phyloP scores from a whole-genome alignment of 1,284 basidiomycete species.

The Pseudozyma flocculosa region DNA sequence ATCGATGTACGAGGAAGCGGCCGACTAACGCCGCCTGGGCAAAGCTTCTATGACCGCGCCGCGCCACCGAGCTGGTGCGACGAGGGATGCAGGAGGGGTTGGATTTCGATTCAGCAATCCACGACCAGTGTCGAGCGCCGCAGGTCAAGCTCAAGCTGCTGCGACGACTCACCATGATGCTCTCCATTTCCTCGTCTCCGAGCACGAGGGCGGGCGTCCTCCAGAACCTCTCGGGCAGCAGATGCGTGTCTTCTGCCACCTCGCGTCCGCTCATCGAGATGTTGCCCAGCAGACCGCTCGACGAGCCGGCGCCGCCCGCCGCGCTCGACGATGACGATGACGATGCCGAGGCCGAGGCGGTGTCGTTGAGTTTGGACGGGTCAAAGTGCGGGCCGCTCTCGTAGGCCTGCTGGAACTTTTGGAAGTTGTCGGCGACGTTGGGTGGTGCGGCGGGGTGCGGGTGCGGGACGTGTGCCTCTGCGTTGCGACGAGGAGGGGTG shows the following conservation, averaged over 20 bases:
- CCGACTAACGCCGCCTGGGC: too few relatives aligned
- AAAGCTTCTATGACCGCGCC: not conserved
- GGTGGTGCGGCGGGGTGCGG: slow-evolving; percentile 55
- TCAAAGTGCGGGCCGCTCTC: slow-evolving; percentile 53
- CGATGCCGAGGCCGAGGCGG: slow-evolving; percentile 2
- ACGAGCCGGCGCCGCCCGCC: too few relatives aligned
- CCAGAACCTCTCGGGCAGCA: slow-evolving; percentile 53
- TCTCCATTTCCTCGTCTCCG: slow-evolving; percentile 51
- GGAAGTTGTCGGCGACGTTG: slow-evolving; percentile 37
- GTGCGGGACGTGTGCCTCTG: slow-evolving; percentile 45
- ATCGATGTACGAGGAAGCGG: too few relatives aligned
- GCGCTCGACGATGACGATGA: not conserved
- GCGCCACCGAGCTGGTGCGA: not conserved
- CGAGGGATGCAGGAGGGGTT: too few relatives aligned
- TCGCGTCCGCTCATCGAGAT: slow-evolving; percentile 21
- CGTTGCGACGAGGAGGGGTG: not conserved
- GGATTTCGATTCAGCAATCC: too few relatives aligned
- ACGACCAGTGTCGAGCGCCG: too few relatives aligned
- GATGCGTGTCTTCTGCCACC: slow-evolving; percentile 20
- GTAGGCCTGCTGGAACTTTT: slow-evolving; percentile 48
- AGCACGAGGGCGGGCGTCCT: slow-evolving; percentile 39
- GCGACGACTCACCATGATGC: slow-evolving; percentile 45
- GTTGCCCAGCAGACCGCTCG: slow-evolving; percentile 6
- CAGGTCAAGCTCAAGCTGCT: too few relatives aligned
- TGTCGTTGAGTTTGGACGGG: slow-evolving; percentile 39